A percentile compares a stretch with the other conserved stretches of the same genome.
Conservation (phyloP, 306 rosid species). For the Hippophae tibetana region DNA sequence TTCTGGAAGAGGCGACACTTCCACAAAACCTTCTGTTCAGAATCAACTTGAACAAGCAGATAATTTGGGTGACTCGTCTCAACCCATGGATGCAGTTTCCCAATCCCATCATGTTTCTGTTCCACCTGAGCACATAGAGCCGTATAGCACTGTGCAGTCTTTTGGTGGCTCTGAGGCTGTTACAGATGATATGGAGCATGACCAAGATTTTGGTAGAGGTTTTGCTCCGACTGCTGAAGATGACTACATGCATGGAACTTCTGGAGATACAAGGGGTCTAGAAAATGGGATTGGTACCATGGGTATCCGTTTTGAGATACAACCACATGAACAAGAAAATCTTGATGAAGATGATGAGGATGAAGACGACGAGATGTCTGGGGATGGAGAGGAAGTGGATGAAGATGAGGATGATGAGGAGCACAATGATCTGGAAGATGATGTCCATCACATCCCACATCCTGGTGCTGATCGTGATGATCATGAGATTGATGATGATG, state of each 20-base stretch:
- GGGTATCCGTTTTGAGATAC: constrained; percentile 65
- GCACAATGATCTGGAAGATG: constrained; percentile 84
- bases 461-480: constrained; percentile 92
- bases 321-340: constrained; percentile 68
- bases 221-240: constrained; percentile 61
- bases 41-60: constrained; percentile 44
- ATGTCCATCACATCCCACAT: constrained; percentile 81
- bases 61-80: constrained; percentile 44
- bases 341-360: constrained; percentile 58
- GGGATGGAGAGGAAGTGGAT: constrained; percentile 82
- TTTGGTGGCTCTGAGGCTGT: constrained; percentile 88
- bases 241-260: constrained; percentile 79
- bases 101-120: constrained; percentile 47
- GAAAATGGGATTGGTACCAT: constrained; percentile 57
- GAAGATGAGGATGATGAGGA: constrained; percentile 86
- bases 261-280: constrained; percentile 60
- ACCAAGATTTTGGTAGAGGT: constrained; percentile 75
- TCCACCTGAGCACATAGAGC: constrained; percentile 46
- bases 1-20: constrained; percentile 54
- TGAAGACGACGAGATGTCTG: constrained; percentile 83
- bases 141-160: constrained; percentile 50
- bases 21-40: constrained; percentile 51
- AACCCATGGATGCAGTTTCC: constrained; percentile 55
- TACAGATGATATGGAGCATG: constrained; percentile 95
- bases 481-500: constrained; percentile 88